A percentile compares a stretch with the other conserved stretches of the same genome.
Evolutionary conservation across 1,284 basidiomycete species (phyloP).

Genomic region (Naganishia albida): DNA sequence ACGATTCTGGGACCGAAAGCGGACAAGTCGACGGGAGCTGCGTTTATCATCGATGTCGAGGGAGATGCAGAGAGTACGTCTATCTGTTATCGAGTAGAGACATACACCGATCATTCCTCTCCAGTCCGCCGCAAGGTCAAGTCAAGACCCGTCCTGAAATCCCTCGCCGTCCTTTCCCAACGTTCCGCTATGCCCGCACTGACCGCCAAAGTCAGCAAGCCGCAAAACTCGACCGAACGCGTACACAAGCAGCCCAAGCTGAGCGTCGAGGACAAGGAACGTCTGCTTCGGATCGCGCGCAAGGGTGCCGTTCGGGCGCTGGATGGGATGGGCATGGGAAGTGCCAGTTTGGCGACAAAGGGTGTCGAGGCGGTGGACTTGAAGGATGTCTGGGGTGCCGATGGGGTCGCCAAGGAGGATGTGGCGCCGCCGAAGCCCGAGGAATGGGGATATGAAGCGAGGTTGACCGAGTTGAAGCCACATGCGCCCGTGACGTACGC

Average conservation of each 20-base stretch:
- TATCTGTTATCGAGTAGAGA: too few species aligned
- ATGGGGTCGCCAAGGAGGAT: slow-evolving; percentile 33
- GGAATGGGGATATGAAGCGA: slow-evolving; percentile 25
- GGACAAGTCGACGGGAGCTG: slow-evolving; percentile 64
- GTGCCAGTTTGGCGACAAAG: slow-evolving; percentile 33
- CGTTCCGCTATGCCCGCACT: slow-evolving; percentile 84
- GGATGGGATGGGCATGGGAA: slow-evolving; percentile 39
- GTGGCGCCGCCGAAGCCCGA: slow-evolving; percentile 39
- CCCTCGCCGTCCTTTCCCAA: slow-evolving; percentile 76
- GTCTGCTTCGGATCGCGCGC: slow-evolving; percentile 72
- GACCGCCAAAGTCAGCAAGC: slow-evolving; percentile 56
- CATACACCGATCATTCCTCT: slow-evolving; percentile 21
- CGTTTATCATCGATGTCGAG: slow-evolving; percentile 75
- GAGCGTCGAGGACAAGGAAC: slow-evolving; percentile 68
- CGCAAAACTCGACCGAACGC: slow-evolving; percentile 43
- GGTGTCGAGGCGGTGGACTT: slow-evolving; percentile 30
- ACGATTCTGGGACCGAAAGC: slow-evolving; percentile 65
- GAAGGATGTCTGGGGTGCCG: slow-evolving; percentile 36
- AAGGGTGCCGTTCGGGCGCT: slow-evolving; percentile 65
- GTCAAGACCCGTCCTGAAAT: slow-evolving; percentile 43
- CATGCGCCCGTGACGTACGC: slow-evolving; percentile 48
- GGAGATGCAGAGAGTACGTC: slow-evolving; percentile 64
- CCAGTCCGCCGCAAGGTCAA: slow-evolving; percentile 57
- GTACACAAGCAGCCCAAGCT: slow-evolving; percentile 50
- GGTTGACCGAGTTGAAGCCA: slow-evolving; percentile 29